Conservation (phyloP, 768 basidiomycete genomes). For the Boletus edulis region DNA sequence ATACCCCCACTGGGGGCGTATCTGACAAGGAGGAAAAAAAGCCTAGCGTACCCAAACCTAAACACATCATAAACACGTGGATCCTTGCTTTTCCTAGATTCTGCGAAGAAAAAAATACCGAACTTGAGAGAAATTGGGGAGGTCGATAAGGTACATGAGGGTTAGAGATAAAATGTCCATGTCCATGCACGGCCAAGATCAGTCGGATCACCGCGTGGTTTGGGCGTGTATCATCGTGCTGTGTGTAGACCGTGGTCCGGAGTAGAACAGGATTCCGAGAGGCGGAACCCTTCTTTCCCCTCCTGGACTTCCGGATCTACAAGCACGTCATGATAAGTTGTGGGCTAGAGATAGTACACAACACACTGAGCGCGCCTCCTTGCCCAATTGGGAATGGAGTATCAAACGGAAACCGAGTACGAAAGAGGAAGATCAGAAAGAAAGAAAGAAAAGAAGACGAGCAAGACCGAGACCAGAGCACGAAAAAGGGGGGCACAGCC, state of each 20-base stretch:
- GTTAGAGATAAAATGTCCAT: constrained; percentile 7
- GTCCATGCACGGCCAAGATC: constrained; percentile 1
- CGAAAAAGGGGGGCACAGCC: neutral
- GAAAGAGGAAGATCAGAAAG: neutral
- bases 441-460: neutral
- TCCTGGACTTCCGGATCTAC: constrained; percentile 1
- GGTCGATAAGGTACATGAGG: constrained; percentile 18
- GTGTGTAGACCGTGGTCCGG: neutral
- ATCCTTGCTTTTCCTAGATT: neutral
- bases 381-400: constrained; percentile 1
- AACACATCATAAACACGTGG: neutral
- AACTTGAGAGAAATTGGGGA: neutral
- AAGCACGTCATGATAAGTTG: neutral
- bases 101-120: neutral
- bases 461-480: neutral
- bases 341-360: constrained; percentile 6
- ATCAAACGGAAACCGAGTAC: constrained; percentile 5
- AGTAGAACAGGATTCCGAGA: neutral
- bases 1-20: neutral
- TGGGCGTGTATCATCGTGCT: neutral
- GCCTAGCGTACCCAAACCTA: neutral
- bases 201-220: constrained; percentile 1
- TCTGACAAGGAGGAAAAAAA: neutral
- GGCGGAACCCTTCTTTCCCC: neutral
- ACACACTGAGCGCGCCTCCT: neutral